Evolutionary conservation across 2,329 filamentous ascomycete genomes (phyloP), one percentile per base, ranked within the genome.

Genomic region (Apiospora arundinis): DNA sequence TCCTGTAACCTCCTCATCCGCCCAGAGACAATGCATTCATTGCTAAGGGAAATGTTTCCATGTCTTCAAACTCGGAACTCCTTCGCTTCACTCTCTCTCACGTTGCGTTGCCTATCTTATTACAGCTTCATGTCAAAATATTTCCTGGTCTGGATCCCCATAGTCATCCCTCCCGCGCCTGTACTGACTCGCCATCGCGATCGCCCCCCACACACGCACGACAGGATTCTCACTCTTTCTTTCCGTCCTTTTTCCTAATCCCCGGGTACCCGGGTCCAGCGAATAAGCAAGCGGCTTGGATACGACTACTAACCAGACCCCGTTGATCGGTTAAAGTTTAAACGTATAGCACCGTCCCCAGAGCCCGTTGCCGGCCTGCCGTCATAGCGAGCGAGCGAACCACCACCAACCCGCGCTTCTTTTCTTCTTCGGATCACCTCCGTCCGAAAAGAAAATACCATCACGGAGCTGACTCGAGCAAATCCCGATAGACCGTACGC

Each of bases 291-390:
- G 42, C 14, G 42, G 42, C 16, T 44, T 4, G 42, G 42, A 45
- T 16, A n/a, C n/a, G n/a, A n/a, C n/a, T n/a, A 45, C 12, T 45
- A 45, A 32, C 32, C 6, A 32, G 42, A 48, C 45, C 45, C 18
- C 45, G 37, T 63, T 28, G 32, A 63, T 63, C 56, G 56, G 56
- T 4, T 40, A 63, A 63, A 63, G 56, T 14, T 18, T 63, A 63
- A 40, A n/a, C 18, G 49, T 4, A 25, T 28, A 28, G 9, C 8
- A 9, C 40, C 40, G 4, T 42, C 40, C 40, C 12, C n/a, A n/a
- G n/a, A 42, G 4, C 9, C 8, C 42, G 16, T 12, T 12, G 42
- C 42, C 12, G 42, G 12, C 42, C 12, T 45, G 42, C 42, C 42
- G 42, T 45, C 28, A 37, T 37, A 37, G 18, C 18, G 28, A 60